These are phyloP conservation scores for Leucogyrophana mollusca DNA, from an alignment of 768 basidiomycete genomes.

Conservation along the genomic window DNA sequence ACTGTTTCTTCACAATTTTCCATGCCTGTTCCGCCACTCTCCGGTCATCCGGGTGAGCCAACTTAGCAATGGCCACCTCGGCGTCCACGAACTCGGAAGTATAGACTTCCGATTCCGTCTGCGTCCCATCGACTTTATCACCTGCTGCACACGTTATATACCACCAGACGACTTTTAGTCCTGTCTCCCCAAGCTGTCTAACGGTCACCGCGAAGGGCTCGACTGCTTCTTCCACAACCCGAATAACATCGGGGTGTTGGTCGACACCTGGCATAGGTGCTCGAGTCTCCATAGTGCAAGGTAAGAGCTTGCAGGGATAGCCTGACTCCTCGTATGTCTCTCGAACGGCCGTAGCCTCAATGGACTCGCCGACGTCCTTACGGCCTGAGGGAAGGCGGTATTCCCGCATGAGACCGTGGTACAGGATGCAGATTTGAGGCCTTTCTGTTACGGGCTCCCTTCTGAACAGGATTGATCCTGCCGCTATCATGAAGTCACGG, in stretches of 20 bases:
- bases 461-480: slow-evolving; percentile 19
- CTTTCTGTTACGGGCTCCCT: background rate
- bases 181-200: slow-evolving; percentile 22
- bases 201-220: slow-evolving; percentile 38
- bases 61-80: slow-evolving; percentile 30
- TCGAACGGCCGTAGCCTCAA: slow-evolving; percentile 50
- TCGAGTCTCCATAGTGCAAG: slow-evolving; percentile 51
- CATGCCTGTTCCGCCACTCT: too few species aligned
- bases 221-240: slow-evolving; percentile 13
- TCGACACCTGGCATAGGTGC: slow-evolving; percentile 48
- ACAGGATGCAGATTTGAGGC: slow-evolving; percentile 17
- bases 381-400: slow-evolving; percentile 60
- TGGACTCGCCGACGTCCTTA: slow-evolving; percentile 54
- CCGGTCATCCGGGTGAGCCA: slow-evolving; percentile 37
- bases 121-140: slow-evolving; percentile 38
- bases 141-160: slow-evolving; percentile 38
- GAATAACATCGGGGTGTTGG: slow-evolving; percentile 26
- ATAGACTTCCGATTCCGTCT: slow-evolving; percentile 43
- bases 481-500: slow-evolving; percentile 17
- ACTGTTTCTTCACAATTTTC: too few species aligned
- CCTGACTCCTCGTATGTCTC: slow-evolving; percentile 71
- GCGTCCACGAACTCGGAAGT: slow-evolving; percentile 37
- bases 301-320: slow-evolving; percentile 50
- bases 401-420: slow-evolving; percentile 7
- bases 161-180: slow-evolving; percentile 54